Evolutionary conservation across 805 yeast genomes (phyloP).

Genomic region (Cyberlindnera sargentensis): DNA sequence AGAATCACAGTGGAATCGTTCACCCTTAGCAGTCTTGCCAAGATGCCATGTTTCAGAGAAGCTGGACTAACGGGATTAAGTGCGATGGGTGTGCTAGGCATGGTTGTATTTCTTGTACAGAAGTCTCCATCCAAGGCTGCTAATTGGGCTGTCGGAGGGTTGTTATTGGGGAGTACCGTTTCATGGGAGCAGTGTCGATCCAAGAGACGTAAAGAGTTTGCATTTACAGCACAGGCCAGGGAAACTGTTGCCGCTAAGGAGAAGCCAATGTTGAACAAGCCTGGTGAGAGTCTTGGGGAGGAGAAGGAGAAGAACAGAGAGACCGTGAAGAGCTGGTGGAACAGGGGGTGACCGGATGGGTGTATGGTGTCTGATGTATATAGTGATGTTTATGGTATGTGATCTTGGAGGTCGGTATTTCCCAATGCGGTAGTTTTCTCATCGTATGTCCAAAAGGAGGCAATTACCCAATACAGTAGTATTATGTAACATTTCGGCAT

Average conservation of each 20-base stretch:
- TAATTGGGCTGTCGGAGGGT: slow-evolving; percentile 81
- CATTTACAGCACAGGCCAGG: slow-evolving; percentile 64
- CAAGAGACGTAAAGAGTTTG: slow-evolving; percentile 56
- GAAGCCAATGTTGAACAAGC: slow-evolving; percentile 29
- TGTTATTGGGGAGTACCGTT: slow-evolving; percentile 68
- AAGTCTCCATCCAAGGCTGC: slow-evolving; percentile 54
- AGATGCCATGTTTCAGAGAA: slow-evolving; percentile 74
- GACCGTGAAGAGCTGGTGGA: slow-evolving; percentile 25
- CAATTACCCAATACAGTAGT: too few relatives aligned
- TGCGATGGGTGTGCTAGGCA: slow-evolving; percentile 62
- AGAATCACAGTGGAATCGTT: slow-evolving; percentile 45
- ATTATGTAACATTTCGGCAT: not conserved
- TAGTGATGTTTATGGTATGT: not conserved
- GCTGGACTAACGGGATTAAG: slow-evolving; percentile 73
- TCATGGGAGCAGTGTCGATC: slow-evolving; percentile 93
- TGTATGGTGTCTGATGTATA: not conserved
- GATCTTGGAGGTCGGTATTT: not conserved
- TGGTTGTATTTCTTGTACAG: slow-evolving; percentile 60
- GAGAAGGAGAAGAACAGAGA: slow-evolving; percentile 20
- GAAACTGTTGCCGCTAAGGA: slow-evolving; percentile 33
- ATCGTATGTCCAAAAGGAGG: not conserved
- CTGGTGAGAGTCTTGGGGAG: slow-evolving; percentile 18
- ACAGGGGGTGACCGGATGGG: not conserved
- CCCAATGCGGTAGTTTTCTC: not conserved
- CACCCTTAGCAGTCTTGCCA: slow-evolving; percentile 38